Base-by-base conservation (phyloP, 2,329 filamentous ascomycete species). In the Pseudocercospora eumusae region DNA sequence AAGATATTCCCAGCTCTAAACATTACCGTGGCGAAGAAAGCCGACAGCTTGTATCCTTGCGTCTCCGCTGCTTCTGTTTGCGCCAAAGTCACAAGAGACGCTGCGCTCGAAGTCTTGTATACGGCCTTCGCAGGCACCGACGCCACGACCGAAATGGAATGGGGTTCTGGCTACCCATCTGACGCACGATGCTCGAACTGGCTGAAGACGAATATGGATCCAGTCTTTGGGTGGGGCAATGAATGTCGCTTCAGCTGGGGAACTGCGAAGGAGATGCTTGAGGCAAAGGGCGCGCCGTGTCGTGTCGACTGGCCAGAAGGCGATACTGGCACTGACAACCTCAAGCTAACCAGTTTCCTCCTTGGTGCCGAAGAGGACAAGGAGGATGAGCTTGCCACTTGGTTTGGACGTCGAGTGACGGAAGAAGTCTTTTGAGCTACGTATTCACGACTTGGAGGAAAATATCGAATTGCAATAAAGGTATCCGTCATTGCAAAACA, bases 241-340 rank as follows among this genome's bases (percentile, higher is more conserved):
- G 93, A 98, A 77, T 96, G 92, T 74, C 84, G 95, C 4, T 98
- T 97, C 73, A 96, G 92, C 73, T 99, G 95, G 95, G 90, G 90
- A 0, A 98, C 95, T 0, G 90, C 90, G 1, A 97, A 96, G 78
- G 93, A 98, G 72, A 85, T 98, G 86, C 79, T 99, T 3, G 93
- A 97, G 68, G 79, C 81, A n/a, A 92, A 90, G 75, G 81, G 80
- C 23, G 86, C 84, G 3, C 83, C 89, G 57, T 71, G 71, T 59
- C 88, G 84, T 73, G 89, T 96, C 0, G 92, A 96, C 50, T 98
- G 93, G 93, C 91, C 92, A 0, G 82, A 79, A 11, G 86, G 88
- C 4, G 88, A 92, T 20, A 88, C 91, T 33, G 85, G 84, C 3
- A 86, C 88, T 58, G 84, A 86, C 25, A 84, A 81, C 66, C 78